Percentiles rank a stretch among this genome's conserved stretches.
Evolutionary conservation across 1,284 basidiomycete species (phyloP).

Genomic region (Xerocomus amazonicus): DNA sequence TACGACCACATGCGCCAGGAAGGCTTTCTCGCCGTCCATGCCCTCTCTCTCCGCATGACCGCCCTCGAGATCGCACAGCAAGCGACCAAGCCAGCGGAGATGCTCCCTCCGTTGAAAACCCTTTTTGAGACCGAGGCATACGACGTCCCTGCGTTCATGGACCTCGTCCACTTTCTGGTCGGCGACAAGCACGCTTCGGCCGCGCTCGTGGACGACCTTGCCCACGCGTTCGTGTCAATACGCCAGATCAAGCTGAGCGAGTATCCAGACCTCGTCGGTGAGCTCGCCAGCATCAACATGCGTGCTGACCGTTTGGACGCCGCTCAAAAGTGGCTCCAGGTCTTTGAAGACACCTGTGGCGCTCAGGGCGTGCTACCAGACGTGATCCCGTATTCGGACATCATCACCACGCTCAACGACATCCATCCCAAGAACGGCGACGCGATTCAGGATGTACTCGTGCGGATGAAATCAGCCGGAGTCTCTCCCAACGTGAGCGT

Average conservation of each 20-base stretch:
- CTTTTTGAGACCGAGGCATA: conserved; percentile 35
- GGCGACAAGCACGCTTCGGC: conserved; percentile 29
- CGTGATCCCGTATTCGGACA: conserved; percentile 35
- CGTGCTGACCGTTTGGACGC: conserved; percentile 33
- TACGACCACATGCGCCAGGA: conserved; percentile 42
- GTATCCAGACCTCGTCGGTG: conserved; percentile 32
- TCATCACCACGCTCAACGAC: conserved; percentile 38
- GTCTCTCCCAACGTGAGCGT: conserved; percentile 38
- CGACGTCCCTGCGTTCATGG: conserved; percentile 38
- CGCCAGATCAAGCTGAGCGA: conserved; percentile 34
- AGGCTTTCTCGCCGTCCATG: conserved; percentile 36
- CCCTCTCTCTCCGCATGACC: conserved; percentile 41
- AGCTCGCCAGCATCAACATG: conserved; percentile 38
- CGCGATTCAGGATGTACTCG: conserved; percentile 37
- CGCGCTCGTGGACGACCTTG: conserved; percentile 34
- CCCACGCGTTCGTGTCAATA: conserved; percentile 35
- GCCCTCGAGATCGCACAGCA: conserved; percentile 29
- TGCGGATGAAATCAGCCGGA: conserved; percentile 38
- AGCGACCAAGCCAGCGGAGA: conserved; percentile 15
- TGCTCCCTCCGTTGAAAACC: conserved; percentile 24
- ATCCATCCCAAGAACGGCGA: conserved; percentile 29
- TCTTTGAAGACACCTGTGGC: conserved; percentile 25
- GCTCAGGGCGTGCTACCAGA: conserved; percentile 13
- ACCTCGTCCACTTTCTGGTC: conserved; percentile 36
- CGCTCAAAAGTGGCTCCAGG: conserved; percentile 35